These are phyloP conservation scores for Hypomyces perniciosus DNA, from an alignment of 2,329 filamentous ascomycete species.

Conservation along the genomic window DNA sequence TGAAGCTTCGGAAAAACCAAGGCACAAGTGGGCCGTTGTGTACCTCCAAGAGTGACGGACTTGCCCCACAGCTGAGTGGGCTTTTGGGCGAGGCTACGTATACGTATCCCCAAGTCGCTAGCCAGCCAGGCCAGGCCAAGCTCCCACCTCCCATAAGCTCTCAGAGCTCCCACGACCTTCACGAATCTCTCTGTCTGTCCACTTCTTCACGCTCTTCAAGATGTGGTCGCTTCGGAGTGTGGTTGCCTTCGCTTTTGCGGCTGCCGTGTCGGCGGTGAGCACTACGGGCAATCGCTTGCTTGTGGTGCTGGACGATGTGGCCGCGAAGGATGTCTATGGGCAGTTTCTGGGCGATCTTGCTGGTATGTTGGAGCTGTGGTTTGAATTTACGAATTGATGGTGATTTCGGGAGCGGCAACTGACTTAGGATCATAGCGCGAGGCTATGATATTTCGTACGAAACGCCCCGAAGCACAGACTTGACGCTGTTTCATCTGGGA, in stretches of 20 bases:
- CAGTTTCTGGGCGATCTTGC: constrained; percentile 70
- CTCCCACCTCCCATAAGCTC: constrained; percentile 9
- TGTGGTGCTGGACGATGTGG: constrained; percentile 76
- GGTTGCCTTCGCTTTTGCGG: constrained; percentile 59
- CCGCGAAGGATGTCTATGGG: constrained; percentile 76
- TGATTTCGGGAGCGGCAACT: constrained; percentile 1
- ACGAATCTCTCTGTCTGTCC: background rate
- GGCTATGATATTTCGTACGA: constrained; percentile 77
- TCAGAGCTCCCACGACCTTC: constrained; percentile 3
- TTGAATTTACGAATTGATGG: background rate
- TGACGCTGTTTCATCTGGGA: constrained; percentile 79
- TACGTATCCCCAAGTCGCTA: constrained; percentile 27
- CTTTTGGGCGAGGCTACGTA: constrained; percentile 27
- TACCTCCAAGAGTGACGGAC: constrained; percentile 6
- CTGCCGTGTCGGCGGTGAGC: constrained; percentile 69
- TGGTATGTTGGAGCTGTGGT: constrained; percentile 40
- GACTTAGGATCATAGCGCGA: constrained; percentile 50
- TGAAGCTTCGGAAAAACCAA: background rate
- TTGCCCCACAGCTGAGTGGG: constrained; percentile 3
- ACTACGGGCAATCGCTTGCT: constrained; percentile 73
- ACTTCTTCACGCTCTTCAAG: constrained; percentile 6
- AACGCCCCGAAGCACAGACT: constrained; percentile 71
- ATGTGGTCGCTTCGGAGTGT: constrained; percentile 75
- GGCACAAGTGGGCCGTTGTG: background rate
- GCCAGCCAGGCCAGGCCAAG: constrained; percentile 10